Conservation (phyloP, 495 filamentous ascomycete species). For the Aspergillus leporis region DNA sequence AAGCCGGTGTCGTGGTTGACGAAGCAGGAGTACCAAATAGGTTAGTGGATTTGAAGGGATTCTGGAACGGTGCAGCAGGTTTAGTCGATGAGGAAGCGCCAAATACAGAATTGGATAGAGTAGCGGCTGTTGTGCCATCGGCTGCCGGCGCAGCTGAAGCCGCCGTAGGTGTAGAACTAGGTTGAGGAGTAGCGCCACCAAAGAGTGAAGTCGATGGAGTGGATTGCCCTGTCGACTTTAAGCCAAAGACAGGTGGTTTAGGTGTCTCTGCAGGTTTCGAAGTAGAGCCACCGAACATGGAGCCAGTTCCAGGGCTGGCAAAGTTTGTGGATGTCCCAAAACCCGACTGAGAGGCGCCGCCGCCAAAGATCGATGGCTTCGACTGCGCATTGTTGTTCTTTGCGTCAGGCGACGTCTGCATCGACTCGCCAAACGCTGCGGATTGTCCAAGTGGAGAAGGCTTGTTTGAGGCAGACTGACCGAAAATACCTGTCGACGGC, state of each 20-base stretch:
- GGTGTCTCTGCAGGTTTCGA: slow-evolving; percentile 19
- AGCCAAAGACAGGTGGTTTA: slow-evolving; percentile 25
- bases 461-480: slow-evolving; percentile 23
- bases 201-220: slow-evolving; percentile 25
- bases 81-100: slow-evolving; percentile 20
- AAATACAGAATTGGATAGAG: slow-evolving; percentile 24
- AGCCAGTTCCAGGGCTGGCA: slow-evolving; percentile 11
- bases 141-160: slow-evolving; percentile 12
- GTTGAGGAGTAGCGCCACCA: slow-evolving; percentile 24
- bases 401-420: slow-evolving; percentile 46
- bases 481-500: slow-evolving; percentile 26
- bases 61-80: slow-evolving; percentile 19
- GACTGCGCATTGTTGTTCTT: slow-evolving; percentile 29
- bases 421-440: slow-evolving; percentile 34
- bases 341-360: slow-evolving; percentile 14
- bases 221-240: slow-evolving; percentile 16
- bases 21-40: slow-evolving; percentile 18
- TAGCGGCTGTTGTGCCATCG: slow-evolving; percentile 13
- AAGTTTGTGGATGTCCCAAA: slow-evolving; percentile 20
- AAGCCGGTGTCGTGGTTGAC: slow-evolving; percentile 14
- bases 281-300: slow-evolving; percentile 21
- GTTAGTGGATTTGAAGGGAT: slow-evolving; percentile 26
- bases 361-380: slow-evolving; percentile 24
- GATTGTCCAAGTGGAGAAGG: slow-evolving; percentile 27
- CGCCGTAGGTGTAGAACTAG: slow-evolving; percentile 18